Evolutionary conservation across 345 rosid genomes (phyloP), one percentile per base, ranked within the genome.

Genomic region (Ricinus communis): DNA sequence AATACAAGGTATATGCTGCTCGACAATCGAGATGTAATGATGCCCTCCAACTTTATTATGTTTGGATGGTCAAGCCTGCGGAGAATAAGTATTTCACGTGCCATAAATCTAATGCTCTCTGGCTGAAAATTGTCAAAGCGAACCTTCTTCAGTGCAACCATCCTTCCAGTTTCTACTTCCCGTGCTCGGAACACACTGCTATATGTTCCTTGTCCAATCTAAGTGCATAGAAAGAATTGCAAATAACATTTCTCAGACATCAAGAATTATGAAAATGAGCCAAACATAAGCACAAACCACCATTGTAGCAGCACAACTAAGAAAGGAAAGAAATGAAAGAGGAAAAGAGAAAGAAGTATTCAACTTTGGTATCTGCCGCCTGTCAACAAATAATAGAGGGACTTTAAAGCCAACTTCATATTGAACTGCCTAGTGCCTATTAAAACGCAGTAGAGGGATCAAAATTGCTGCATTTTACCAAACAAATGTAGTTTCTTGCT

Each of bases 131-230:
- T 88, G 79, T 90, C 90, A 36, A 90, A 87, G 36, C 83, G 87
- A 27, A 88, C 96, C 79, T 90, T 90, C 85, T 90, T 90, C 76
- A 90, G 71, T 15, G 96, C 96, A 74, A 88, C 84, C 85, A 87
- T 80, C 77, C 72, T 85, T 31, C 96, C 91, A 0, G 85, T 88
- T 71, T 74, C 88, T 30, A 90, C 88, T 81, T 90, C 91, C 0
- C 90, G 73, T 65, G 93, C 96, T 69, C 86, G 83, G 71, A 87
- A 90, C 55, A 90, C 96, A 12, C 87, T 90, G 81, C 96, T 90
- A 74, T 90, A 90, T 56, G 96, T 90, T 14, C 96, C 96, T 84
- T 90, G 96, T 81, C 96, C 96, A 76, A 90, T 85, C 96, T 90
- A 77, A 27, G 62, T n/a, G 5, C 36, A 82, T 19, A 40, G 62